phyloP scores from a whole-genome alignment of 2,329 filamentous ascomycete genomes.

The Trichoderma guizhouense region DNA sequence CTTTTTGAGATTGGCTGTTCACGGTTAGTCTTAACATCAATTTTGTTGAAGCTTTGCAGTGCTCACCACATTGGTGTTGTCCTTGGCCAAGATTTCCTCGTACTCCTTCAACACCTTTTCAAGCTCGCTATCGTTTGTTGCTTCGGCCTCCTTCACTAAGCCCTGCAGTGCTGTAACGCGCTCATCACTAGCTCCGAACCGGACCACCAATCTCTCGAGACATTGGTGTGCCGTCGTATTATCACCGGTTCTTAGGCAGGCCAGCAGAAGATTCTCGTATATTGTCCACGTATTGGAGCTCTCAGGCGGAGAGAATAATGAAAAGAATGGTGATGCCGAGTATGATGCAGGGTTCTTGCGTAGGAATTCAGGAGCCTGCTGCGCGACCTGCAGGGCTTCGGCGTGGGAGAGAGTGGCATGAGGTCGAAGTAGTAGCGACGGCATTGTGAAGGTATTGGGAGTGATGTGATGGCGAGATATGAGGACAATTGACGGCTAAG shows the following conservation, averaged over 20 bases:
- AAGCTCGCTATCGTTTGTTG: slow-evolving; percentile 62
- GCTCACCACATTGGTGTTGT: slow-evolving; percentile 75
- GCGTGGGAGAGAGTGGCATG: slow-evolving; percentile 55
- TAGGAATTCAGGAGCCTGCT: slow-evolving; percentile 57
- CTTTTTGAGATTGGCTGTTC: slow-evolving; percentile 80
- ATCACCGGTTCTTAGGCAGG: slow-evolving; percentile 81
- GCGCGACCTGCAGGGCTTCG: slow-evolving; percentile 56
- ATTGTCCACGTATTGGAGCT: slow-evolving; percentile 77
- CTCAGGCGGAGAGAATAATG: slow-evolving; percentile 59
- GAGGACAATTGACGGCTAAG: background rate
- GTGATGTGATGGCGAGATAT: background rate
- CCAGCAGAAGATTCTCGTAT: slow-evolving; percentile 82
- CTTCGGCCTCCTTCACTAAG: slow-evolving; percentile 79
- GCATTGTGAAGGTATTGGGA: slow-evolving; percentile 36
- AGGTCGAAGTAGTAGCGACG: slow-evolving; percentile 53
- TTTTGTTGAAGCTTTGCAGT: background rate
- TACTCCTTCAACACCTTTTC: slow-evolving; percentile 73
- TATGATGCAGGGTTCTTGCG: slow-evolving; percentile 51
- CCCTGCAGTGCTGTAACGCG: slow-evolving; percentile 80
- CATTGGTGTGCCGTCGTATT: slow-evolving; percentile 72
- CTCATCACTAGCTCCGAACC: slow-evolving; percentile 83
- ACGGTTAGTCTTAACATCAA: slow-evolving; percentile 25
- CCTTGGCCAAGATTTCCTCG: slow-evolving; percentile 67
- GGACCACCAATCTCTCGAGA: slow-evolving; percentile 69
- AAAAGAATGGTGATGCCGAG: slow-evolving; percentile 51